phyloP scores from a whole-genome alignment of 75 land plant species.

The Gnetum montanum region DNA sequence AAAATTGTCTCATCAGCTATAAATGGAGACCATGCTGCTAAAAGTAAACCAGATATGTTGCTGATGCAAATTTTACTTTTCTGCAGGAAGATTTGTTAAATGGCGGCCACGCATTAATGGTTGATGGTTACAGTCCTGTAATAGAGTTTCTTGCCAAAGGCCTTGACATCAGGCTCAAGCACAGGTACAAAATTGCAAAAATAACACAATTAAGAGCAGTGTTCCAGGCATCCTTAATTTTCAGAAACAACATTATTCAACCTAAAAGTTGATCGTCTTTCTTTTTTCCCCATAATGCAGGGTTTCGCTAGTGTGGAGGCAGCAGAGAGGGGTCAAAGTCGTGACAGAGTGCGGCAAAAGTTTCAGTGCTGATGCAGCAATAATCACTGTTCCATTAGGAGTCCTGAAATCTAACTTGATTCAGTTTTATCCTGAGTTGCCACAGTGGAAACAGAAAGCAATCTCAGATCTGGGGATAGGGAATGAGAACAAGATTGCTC shows the following conservation, averaged over 20 bases:
- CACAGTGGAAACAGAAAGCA: constrained; percentile 44
- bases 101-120: constrained; percentile 55
- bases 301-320: constrained; percentile 22
- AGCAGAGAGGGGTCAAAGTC: constrained; percentile 22
- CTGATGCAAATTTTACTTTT: neutral
- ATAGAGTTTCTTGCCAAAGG: constrained; percentile 35
- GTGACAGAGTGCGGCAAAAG: constrained; percentile 19
- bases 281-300: constrained; percentile 8
- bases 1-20: too few species aligned
- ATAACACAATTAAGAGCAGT: neutral
- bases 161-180: constrained; percentile 34
- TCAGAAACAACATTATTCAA: neutral
- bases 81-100: constrained; percentile 38
- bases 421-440: constrained; percentile 41
- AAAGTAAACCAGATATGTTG: neutral
- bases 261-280: neutral
- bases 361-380: constrained; percentile 43
- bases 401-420: constrained; percentile 32
- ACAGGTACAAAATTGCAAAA: constrained; percentile 16
- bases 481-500: constrained; percentile 53
- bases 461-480: constrained; percentile 38
- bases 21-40: neutral
- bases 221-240: too few species aligned
- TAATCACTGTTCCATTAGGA: constrained; percentile 36
- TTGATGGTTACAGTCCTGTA: constrained; percentile 42